Percentiles rank a stretch among this genome's conserved stretches.
These are phyloP conservation scores for Aristolochia fimbriata DNA, from an alignment of 164 flowering plant genomes.

Conservation along the genomic window DNA sequence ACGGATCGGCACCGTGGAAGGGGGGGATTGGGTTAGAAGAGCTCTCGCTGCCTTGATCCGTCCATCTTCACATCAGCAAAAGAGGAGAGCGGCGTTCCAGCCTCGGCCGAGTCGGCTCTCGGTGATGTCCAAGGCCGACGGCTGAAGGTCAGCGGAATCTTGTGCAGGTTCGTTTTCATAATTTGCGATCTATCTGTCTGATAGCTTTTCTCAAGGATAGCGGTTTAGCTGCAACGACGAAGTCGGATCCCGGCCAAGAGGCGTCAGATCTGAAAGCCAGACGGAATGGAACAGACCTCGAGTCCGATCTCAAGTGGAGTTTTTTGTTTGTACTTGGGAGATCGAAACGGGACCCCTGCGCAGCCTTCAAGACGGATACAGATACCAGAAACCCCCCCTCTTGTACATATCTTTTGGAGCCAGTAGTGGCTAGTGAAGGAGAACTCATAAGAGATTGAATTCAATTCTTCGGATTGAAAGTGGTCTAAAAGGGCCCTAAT, in stretches of 20 bases:
- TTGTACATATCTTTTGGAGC: slow-evolving; percentile 3
- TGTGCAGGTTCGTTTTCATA: slow-evolving; percentile 18
- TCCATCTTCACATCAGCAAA: slow-evolving; percentile 56
- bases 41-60: slow-evolving; percentile 49
- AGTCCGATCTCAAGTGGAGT: background rate
- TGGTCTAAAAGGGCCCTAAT: background rate
- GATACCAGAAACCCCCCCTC: background rate
- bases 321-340: background rate
- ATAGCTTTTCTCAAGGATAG: too few species aligned
- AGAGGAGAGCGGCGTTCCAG: slow-evolving; percentile 29
- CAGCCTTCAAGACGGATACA: background rate
- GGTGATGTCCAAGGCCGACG: slow-evolving; percentile 38
- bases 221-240: too few species aligned
- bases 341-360: background rate
- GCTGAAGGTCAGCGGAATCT: background rate
- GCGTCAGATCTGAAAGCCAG: slow-evolving; percentile 3
- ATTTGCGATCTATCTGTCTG: background rate
- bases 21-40: slow-evolving; percentile 48
- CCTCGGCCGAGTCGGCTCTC: slow-evolving; percentile 54
- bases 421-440: background rate
- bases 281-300: background rate
- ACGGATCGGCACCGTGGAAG: slow-evolving; percentile 58
- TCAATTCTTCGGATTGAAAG: background rate
- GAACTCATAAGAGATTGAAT: background rate
- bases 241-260: background rate